phyloP scores from a whole-genome alignment of 371 early-diverging fungal genomes.

The Mucor irregularis region DNA sequence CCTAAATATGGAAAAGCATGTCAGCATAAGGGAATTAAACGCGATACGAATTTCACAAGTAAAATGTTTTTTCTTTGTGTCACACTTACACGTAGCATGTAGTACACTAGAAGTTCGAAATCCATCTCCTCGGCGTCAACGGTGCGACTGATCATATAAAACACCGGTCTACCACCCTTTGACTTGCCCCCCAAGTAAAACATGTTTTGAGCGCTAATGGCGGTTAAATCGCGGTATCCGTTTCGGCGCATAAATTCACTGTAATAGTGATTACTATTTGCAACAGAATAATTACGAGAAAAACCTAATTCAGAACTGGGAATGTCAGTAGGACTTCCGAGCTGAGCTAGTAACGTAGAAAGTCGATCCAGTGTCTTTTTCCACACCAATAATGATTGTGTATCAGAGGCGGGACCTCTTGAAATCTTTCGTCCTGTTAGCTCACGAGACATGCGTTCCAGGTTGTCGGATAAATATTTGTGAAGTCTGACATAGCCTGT shows the following conservation, averaged over 20 bases:
- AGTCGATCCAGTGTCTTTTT: conserved; percentile 72
- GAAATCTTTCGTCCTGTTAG: conserved; percentile 42
- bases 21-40: not conserved
- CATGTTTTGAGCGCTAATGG: conserved; percentile 61
- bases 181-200: conserved; percentile 82
- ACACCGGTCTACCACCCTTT: conserved; percentile 75
- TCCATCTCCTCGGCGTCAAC: conserved; percentile 73
- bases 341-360: conserved; percentile 78
- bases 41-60: not conserved
- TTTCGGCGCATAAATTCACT: conserved; percentile 81
- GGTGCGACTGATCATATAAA: conserved; percentile 79
- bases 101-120: conserved; percentile 78
- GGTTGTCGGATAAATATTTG: conserved; percentile 65
- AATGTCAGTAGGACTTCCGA: conserved; percentile 70
- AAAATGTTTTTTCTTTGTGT: not conserved
- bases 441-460: conserved; percentile 71
- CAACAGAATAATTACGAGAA: conserved; percentile 38
- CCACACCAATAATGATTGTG: conserved; percentile 32
- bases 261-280: conserved; percentile 57
- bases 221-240: conserved; percentile 60
- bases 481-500: conserved; percentile 62
- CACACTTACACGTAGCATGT: conserved; percentile 64
- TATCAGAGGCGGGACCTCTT: conserved; percentile 13
- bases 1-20: conserved; percentile 29
- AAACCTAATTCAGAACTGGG: conserved; percentile 39